These are phyloP conservation scores for Penicillium sp. DNA, from an alignment of 2,329 filamentous ascomycete genomes.

Conservation along the genomic window DNA sequence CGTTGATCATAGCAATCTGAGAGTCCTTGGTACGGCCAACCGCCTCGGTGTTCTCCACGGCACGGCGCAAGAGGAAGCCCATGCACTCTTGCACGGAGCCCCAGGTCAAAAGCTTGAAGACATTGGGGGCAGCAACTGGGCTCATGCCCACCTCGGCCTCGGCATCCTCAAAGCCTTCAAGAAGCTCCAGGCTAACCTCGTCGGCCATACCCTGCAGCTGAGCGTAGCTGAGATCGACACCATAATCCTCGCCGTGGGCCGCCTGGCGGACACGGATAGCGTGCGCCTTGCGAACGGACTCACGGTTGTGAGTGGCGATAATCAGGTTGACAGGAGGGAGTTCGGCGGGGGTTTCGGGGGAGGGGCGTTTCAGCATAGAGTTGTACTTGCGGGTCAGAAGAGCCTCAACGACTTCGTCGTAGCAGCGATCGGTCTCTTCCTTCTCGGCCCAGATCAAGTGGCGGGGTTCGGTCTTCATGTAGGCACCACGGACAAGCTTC, in stretches of 20 bases:
- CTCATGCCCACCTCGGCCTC: constrained; percentile 19
- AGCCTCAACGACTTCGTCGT: constrained; percentile 52
- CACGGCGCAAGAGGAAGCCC: constrained; percentile 57
- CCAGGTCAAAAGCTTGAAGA: constrained; percentile 57
- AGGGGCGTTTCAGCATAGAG: constrained; percentile 44
- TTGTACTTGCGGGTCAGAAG: constrained; percentile 56
- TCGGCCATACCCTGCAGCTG: constrained; percentile 96
- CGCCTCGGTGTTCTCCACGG: constrained; percentile 67
- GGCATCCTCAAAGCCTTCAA: constrained; percentile 38
- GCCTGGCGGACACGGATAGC: constrained; percentile 42
- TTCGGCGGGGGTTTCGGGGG: constrained; percentile 32
- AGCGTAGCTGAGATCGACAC: constrained; percentile 55
- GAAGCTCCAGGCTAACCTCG: constrained; percentile 64
- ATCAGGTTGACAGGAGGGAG: constrained; percentile 46
- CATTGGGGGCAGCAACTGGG: constrained; percentile 38
- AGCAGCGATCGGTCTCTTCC: constrained; percentile 46
- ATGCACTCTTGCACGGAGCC: constrained; percentile 55
- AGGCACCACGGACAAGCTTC: constrained; percentile 51
- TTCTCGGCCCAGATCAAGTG: constrained; percentile 44
- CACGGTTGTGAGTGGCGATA: constrained; percentile 55
- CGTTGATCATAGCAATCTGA: constrained; percentile 32
- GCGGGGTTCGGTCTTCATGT: constrained; percentile 46
- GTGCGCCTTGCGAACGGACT: constrained; percentile 49
- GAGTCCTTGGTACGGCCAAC: constrained; percentile 48
- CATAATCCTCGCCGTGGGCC: constrained; percentile 36